These are phyloP conservation scores for Penicillium roqueforti DNA, from an alignment of 495 filamentous ascomycete genomes.

Conservation along the genomic window DNA sequence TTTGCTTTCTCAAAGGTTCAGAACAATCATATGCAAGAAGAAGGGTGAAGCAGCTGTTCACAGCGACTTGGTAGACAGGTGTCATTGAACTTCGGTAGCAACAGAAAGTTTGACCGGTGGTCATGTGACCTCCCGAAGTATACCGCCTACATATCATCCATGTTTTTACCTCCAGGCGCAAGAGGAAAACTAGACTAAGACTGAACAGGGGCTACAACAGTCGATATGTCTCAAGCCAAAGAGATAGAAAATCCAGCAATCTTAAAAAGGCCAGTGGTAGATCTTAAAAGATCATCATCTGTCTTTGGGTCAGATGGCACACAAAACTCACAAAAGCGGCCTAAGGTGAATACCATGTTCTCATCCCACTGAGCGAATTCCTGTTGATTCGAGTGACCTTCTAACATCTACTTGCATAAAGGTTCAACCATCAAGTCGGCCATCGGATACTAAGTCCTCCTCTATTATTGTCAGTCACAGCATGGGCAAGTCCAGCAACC, in stretches of 20 bases:
- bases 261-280: not conserved
- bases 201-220: not conserved
- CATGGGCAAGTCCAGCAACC: not conserved
- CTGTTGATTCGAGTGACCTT: not conserved
- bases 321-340: not conserved
- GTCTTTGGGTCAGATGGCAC: not conserved
- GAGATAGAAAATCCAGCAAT: not conserved
- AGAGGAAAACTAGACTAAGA: not conserved
- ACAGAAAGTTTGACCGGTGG: not conserved
- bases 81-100: not conserved
- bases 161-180: not conserved
- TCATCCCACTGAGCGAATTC: not conserved
- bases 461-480: not conserved
- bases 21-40: not conserved
- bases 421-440: not conserved
- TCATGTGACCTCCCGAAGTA: not conserved
- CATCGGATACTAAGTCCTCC: not conserved
- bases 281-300: not conserved
- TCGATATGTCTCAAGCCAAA: not conserved
- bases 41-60: not conserved
- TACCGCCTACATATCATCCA: not conserved
- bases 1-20: slow-evolving; percentile 9
- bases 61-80: not conserved
- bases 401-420: not conserved
- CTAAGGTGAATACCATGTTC: not conserved